These are phyloP conservation scores for Penicillium canariense DNA, from an alignment of 495 filamentous ascomycete species.

Conservation along the genomic window DNA sequence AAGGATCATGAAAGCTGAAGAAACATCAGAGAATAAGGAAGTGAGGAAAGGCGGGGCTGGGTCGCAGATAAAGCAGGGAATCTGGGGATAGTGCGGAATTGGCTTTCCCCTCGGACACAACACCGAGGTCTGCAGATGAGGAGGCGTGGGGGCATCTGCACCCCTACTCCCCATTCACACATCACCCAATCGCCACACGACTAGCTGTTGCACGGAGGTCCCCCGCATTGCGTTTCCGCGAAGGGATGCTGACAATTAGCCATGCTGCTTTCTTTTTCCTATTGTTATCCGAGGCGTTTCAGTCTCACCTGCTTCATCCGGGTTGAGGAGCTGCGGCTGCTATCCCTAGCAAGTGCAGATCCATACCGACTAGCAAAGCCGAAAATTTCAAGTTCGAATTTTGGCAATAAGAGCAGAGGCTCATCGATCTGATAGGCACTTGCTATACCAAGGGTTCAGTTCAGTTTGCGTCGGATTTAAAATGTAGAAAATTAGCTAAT, in stretches of 20 bases:
- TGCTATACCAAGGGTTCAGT: background rate
- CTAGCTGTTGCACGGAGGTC: background rate
- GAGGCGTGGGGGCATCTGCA: conserved; percentile 17
- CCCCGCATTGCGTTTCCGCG: background rate
- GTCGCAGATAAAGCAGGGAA: conserved; percentile 5
- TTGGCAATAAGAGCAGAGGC: no score
- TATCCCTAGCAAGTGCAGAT: no score
- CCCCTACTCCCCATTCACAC: background rate
- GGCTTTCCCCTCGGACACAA: conserved; percentile 9
- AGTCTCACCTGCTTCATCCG: background rate
- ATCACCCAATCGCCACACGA: background rate
- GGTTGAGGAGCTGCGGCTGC: background rate
- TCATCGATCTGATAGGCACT: conserved; percentile 39
- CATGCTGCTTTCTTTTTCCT: no score
- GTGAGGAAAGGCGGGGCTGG: background rate
- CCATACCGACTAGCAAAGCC: no score
- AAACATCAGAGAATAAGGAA: background rate
- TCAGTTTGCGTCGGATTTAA: background rate
- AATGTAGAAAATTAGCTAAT: conserved; percentile 31
- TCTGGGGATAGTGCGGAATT: conserved; percentile 1
- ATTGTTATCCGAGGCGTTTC: background rate
- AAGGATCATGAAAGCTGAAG: background rate
- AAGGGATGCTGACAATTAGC: background rate
- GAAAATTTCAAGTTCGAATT: no score
- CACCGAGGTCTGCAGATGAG: conserved; percentile 8